Evolutionary conservation across 345 rosid genomes (phyloP).

Genomic region (Salix suchowensis): DNA sequence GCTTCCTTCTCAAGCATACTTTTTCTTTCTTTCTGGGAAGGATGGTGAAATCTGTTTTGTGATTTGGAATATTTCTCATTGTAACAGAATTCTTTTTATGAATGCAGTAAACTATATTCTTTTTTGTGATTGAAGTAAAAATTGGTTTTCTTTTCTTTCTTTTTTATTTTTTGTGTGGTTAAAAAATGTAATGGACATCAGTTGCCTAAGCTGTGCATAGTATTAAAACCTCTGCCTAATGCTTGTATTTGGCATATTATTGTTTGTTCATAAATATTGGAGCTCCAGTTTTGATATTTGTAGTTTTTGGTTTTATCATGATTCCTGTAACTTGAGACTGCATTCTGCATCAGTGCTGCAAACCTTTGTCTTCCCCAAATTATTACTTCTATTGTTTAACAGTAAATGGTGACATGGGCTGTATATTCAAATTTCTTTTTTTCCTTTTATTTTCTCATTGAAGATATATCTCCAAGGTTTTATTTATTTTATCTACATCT

Average conservation of each 20-base stretch:
- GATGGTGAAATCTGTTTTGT: background rate
- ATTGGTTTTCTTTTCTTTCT: background rate
- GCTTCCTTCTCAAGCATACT: background rate
- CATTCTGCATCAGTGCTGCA: background rate
- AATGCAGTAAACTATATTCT: background rate
- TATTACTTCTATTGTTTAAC: background rate
- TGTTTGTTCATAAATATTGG: background rate
- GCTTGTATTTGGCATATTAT: background rate
- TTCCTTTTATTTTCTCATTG: background rate
- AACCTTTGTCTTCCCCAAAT: background rate
- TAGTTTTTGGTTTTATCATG: background rate
- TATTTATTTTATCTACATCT: slow-evolving; percentile 15
- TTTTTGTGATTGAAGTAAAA: background rate
- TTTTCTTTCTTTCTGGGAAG: background rate
- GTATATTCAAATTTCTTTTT: background rate
- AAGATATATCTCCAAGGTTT: background rate
- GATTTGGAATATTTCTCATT: background rate
- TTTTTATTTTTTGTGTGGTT: background rate
- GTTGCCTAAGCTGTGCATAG: background rate
- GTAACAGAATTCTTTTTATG: background rate
- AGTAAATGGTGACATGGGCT: background rate
- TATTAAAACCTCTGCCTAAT: background rate
- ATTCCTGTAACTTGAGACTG: background rate
- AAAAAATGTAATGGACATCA: background rate
- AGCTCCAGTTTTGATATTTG: background rate